phyloP scores from a whole-genome alignment of 1,139 yeast genomes.

The Nakaseomyces sp. region DNA sequence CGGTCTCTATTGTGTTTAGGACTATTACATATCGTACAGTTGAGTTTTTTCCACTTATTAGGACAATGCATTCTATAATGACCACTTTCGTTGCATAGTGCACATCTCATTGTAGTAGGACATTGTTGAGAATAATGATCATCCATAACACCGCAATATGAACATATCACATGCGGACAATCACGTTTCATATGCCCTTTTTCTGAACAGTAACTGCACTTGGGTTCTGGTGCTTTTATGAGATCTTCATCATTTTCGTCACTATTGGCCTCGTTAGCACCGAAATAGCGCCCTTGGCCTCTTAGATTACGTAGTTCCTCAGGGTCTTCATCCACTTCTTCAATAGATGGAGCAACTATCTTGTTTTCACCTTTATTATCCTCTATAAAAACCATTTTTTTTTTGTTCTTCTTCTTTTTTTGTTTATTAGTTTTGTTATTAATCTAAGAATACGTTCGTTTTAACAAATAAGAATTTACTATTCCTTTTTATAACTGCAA shows the following conservation, averaged over 20 bases:
- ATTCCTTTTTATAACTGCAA: no score
- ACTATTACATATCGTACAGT: conserved; percentile 66
- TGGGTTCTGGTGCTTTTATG: conserved; percentile 45
- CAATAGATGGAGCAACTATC: conserved; percentile 34
- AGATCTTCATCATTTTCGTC: conserved; percentile 20
- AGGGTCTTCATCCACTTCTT: conserved; percentile 63
- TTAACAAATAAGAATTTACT: no score
- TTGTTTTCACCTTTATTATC: conserved; percentile 9
- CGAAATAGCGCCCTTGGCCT: conserved; percentile 86
- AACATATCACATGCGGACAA: conserved; percentile 79
- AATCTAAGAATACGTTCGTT: no score
- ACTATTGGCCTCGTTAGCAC: conserved; percentile 39
- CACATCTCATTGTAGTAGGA: conserved; percentile 73
- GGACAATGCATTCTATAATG: conserved; percentile 66
- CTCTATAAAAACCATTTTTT: conserved; percentile 2
- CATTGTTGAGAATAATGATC: conserved; percentile 85
- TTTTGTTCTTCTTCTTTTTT: background rate
- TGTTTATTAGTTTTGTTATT: no score
- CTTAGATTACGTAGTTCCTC: conserved; percentile 50
- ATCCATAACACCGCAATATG: conserved; percentile 75
- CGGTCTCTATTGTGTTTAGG: conserved; percentile 63
- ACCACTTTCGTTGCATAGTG: conserved; percentile 79
- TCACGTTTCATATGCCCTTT: conserved; percentile 73
- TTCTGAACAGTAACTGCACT: conserved; percentile 77
- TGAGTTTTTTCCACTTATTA: conserved; percentile 53